These are phyloP conservation scores for Apophysomyces sp. DNA, from an alignment of 371 early-diverging fungal genomes.

Conservation along the genomic window DNA sequence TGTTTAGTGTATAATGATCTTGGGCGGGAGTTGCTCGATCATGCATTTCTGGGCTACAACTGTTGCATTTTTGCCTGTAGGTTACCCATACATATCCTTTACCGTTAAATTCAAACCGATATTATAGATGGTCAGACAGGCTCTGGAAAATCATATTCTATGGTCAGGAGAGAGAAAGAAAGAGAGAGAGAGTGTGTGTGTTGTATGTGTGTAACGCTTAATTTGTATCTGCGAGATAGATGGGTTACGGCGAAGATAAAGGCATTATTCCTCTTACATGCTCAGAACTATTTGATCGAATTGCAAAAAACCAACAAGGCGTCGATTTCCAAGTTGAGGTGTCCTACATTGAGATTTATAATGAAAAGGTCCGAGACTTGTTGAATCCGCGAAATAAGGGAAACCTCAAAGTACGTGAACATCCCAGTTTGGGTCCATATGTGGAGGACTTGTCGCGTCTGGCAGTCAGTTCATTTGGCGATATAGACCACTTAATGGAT, in stretches of 20 bases:
- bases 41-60: conserved; percentile 88
- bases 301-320: conserved; percentile 43
- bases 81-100: not conserved
- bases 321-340: conserved; percentile 76
- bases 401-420: conserved; percentile 85
- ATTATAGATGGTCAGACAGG: conserved; percentile 84
- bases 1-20: conserved; percentile 73
- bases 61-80: conserved; percentile 87
- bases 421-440: conserved; percentile 88
- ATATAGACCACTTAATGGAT: conserved; percentile 80
- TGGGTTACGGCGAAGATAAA: conserved; percentile 72
- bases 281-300: conserved; percentile 74
- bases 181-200: not conserved
- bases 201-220: too few relatives aligned
- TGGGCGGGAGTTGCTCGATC: conserved; percentile 77
- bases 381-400: conserved; percentile 77
- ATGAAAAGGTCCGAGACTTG: conserved; percentile 92
- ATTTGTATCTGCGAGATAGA: conserved; percentile 25
- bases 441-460: conserved; percentile 89
- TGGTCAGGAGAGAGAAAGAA: conserved; percentile 52
- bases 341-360: conserved; percentile 83
- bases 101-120: not conserved
- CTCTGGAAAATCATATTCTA: conserved; percentile 82
- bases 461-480: conserved; percentile 76
- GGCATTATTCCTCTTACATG: conserved; percentile 87